These are phyloP conservation scores for Larix sibirica DNA, from an alignment of 83 land plant genomes.

Conservation along the genomic window DNA sequence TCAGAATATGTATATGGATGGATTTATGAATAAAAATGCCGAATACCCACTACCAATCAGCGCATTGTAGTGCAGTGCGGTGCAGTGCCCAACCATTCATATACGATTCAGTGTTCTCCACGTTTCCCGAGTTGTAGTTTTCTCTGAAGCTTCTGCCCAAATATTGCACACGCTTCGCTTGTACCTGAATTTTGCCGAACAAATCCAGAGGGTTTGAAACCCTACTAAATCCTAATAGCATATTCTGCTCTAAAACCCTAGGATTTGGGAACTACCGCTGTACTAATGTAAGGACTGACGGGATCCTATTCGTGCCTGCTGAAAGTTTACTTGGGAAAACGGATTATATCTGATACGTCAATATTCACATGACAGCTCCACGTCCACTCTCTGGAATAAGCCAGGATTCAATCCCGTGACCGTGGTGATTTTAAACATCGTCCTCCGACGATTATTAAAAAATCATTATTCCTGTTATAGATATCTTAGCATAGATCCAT, in stretches of 20 bases:
- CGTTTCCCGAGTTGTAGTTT: not conserved
- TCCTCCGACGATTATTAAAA: slow-evolving; percentile 5
- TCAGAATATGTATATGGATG: no score
- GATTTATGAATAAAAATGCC: no score
- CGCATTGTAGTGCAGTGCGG: not conserved
- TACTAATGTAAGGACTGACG: no score
- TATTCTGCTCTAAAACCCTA: not conserved
- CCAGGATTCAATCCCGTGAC: slow-evolving; percentile 1
- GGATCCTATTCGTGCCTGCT: no score
- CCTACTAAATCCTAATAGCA: not conserved
- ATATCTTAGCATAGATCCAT: not conserved
- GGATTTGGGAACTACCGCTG: not conserved
- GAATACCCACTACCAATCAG: not conserved
- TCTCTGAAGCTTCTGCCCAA: no score
- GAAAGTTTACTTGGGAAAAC: not conserved
- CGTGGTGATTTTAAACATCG: not conserved
- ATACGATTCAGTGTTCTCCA: slow-evolving; percentile 3
- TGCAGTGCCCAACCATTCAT: slow-evolving; percentile 11
- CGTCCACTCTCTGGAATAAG: not conserved
- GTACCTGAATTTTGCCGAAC: not conserved
- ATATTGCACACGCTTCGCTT: not conserved
- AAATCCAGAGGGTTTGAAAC: not conserved
- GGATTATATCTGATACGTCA: not conserved
- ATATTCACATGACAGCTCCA: no score
- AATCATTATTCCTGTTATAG: not conserved